Evolutionary conservation across 2,329 filamentous ascomycete species (phyloP), one percentile per base, ranked within the genome.

Genomic region (Acephala macrosclerotiorum): DNA sequence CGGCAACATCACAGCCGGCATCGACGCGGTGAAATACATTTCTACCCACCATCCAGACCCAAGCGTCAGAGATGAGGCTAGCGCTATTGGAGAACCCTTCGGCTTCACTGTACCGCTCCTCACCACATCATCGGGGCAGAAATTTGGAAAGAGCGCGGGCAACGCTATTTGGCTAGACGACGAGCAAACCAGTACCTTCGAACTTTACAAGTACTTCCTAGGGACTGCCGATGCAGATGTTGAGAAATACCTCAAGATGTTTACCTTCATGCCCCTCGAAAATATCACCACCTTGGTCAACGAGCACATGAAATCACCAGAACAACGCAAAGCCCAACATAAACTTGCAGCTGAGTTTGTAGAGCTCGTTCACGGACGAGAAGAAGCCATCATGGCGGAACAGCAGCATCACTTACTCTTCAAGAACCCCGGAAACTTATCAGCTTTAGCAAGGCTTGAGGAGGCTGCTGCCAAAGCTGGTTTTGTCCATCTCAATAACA

Each of bases 151-250:
- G 81, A 96, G 90, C 68, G 91, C 93, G 1, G 95, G 94, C 29
- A 98, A 98, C 77, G 94, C 95, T 2, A 80, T 99, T 40, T 99
- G 96, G 96, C 85, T 99, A 2, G 93, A 97, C 77, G 84, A 85
- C 61, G 89, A 90, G 73, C 87, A 93, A 85, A 97, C 95, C 1
- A 89, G 86, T 35, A 82, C 89, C 0, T 97, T 95, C 74, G 93
- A 98, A 65, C 83, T 98, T 0, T 98, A 98, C 77, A 84, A 94
- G 77, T 97, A 95, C 82, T 96, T 98, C 73, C 84, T 97, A 69
- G 88, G 93, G 59, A 90, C 91, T 0, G 83, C 94, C 0, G 96
- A 99, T 75, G 86, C 86, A 11, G 91, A 96, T 61, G 88, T 98
- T 3, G 91, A 94, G 78, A 85, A 84, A 36, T 91, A 97, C 68